Base-by-base conservation (phyloP, 2,329 filamentous ascomycete genomes). In the Mollisia scopiformis region DNA sequence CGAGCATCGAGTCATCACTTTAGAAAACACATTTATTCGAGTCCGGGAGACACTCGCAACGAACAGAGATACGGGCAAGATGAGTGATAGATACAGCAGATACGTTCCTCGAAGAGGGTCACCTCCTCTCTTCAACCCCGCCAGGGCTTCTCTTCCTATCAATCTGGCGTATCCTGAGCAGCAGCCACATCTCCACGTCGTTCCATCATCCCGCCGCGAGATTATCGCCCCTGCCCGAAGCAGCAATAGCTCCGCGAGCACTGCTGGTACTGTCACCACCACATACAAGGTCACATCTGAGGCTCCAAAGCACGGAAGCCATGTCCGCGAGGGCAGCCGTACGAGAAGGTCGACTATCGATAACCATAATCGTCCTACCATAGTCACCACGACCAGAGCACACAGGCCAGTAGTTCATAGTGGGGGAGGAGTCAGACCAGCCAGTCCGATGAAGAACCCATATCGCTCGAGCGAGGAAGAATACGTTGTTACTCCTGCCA, bases 201-300 rank as follows among this genome's bases (percentile, higher is more conserved):
- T 84, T 69, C 82, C 83, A 19, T 73, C 78, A 30, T 66, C 64
- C 6, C 68, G 71, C 59, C 76, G 75, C 27, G 73, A 74, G 55
- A 46, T 66, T 23, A 72, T 76, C 62, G 69, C 75, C 54, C 62
- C 72, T 37, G 62, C 72, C 51, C 77, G 69, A 72, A 77, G 67
- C 66, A 73, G 66, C 65, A 75, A 67, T 56, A 75, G 75, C 27
- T 62, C 68, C 30, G 61, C 66, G 35, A 68, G 51, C 55, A 62
- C 58, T 25, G 63, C 62, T 21, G 65, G 64, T 72, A 76, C 70
- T 66, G 76, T 82, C 10, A 80, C 83, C 19, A 84, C 82, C 52
- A 83, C 83, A 11, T 88, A 87, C 68, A 82, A 83, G 55, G 79
- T 85, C 57, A 79, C 79, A 58, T 80, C 83, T 51, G 84, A 88